These are phyloP conservation scores for Neocucurbitaria cava DNA, from an alignment of 2,329 filamentous ascomycete genomes.

Conservation along the genomic window DNA sequence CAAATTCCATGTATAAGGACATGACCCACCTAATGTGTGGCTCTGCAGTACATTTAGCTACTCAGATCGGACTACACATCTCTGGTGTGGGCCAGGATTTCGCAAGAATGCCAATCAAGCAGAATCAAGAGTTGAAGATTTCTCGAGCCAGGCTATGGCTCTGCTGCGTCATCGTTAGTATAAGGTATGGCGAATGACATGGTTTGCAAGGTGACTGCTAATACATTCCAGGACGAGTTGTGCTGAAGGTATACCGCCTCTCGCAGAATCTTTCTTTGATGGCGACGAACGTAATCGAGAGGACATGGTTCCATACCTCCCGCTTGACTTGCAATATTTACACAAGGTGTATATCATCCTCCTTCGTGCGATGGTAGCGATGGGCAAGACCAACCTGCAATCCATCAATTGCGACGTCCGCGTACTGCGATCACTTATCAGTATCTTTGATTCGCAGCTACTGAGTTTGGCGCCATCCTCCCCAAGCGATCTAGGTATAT, in stretches of 20 bases:
- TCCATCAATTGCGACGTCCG: slow-evolving; percentile 37
- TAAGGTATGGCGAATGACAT: slow-evolving; percentile 30
- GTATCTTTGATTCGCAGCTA: slow-evolving; percentile 46
- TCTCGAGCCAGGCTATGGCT: slow-evolving; percentile 48
- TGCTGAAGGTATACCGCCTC: slow-evolving; percentile 45
- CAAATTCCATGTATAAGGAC: slow-evolving; percentile 52
- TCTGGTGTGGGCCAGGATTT: slow-evolving; percentile 51
- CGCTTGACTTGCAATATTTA: slow-evolving; percentile 40
- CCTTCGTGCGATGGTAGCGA: slow-evolving; percentile 41
- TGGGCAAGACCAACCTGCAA: slow-evolving; percentile 44
- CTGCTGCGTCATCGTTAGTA: slow-evolving; percentile 47
- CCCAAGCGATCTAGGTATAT: slow-evolving; percentile 42
- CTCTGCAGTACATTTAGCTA: slow-evolving; percentile 50
- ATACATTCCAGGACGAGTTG: slow-evolving; percentile 36
- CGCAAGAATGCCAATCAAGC: slow-evolving; percentile 45
- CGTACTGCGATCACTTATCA: slow-evolving; percentile 43
- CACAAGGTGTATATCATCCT: slow-evolving; percentile 45
- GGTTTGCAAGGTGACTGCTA: slow-evolving; percentile 6
- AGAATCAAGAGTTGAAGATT: slow-evolving; percentile 43
- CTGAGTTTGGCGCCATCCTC: slow-evolving; percentile 37
- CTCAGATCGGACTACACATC: slow-evolving; percentile 51
- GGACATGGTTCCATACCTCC: slow-evolving; percentile 41
- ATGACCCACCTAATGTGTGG: slow-evolving; percentile 51
- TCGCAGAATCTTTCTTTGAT: slow-evolving; percentile 44
- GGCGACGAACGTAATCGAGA: slow-evolving; percentile 42